phyloP scores from a whole-genome alignment of 2,329 filamentous ascomycete genomes.

The Tolypocladium album region DNA sequence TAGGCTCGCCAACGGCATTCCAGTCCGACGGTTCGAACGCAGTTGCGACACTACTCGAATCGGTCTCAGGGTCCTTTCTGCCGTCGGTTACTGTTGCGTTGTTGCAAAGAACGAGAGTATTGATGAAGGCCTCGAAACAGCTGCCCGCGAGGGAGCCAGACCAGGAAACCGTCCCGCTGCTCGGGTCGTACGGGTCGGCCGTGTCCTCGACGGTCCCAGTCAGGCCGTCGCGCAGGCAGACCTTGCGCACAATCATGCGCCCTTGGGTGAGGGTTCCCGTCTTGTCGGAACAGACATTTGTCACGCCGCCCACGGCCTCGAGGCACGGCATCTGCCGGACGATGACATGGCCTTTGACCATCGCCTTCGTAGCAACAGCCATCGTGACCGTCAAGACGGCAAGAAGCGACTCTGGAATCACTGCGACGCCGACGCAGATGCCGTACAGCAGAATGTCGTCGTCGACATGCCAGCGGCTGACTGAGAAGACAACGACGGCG shows the following conservation, averaged over 20 bases:
- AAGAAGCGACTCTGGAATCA: slow-evolving; percentile 56
- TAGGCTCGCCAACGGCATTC: slow-evolving; percentile 55
- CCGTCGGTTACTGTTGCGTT: slow-evolving; percentile 39
- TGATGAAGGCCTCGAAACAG: slow-evolving; percentile 35
- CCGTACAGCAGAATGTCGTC: slow-evolving; percentile 51
- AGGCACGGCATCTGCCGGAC: slow-evolving; percentile 55
- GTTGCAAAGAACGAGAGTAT: slow-evolving; percentile 52
- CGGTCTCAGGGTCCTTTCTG: slow-evolving; percentile 33
- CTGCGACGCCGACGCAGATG: slow-evolving; percentile 50
- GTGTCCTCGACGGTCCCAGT: slow-evolving; percentile 42
- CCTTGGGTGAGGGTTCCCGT: slow-evolving; percentile 57
- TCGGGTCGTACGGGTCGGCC: slow-evolving; percentile 51
- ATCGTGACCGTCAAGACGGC: slow-evolving; percentile 64
- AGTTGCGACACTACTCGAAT: slow-evolving; percentile 36
- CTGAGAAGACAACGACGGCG: slow-evolving; percentile 51
- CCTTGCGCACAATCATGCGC: slow-evolving; percentile 54
- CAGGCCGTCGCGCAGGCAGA: slow-evolving; percentile 47
- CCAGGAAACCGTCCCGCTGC: slow-evolving; percentile 40
- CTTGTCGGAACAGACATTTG: slow-evolving; percentile 61
- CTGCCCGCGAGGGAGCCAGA: slow-evolving; percentile 27
- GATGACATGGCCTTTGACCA: slow-evolving; percentile 55
- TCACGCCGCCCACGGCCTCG: slow-evolving; percentile 59
- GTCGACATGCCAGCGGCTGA: slow-evolving; percentile 39
- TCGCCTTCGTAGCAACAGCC: slow-evolving; percentile 53
- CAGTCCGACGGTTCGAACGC: slow-evolving; percentile 34